A percentile compares a stretch with the other conserved stretches of the same genome.
These are phyloP conservation scores for Malassezia sp. DNA, from an alignment of 1,284 basidiomycete genomes.

Conservation along the genomic window DNA sequence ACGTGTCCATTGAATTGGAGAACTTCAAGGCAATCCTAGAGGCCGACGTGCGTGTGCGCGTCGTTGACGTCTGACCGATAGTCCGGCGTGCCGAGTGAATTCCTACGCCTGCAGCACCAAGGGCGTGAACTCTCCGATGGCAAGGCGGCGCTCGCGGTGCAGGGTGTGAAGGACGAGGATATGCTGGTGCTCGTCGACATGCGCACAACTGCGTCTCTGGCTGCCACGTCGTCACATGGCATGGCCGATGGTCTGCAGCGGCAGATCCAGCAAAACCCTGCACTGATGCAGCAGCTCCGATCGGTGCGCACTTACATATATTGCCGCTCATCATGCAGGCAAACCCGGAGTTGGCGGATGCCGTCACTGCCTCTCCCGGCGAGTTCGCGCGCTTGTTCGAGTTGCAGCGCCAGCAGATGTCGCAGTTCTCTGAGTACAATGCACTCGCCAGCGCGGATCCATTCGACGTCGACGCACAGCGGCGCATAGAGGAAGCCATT, in stretches of 20 bases:
- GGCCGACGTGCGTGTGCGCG: too few species aligned
- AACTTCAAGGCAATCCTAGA: slow-evolving; percentile 39
- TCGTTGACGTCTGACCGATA: too few species aligned
- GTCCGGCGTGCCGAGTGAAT: slow-evolving; percentile 21
- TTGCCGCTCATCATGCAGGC: too few species aligned
- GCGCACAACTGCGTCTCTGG: not conserved
- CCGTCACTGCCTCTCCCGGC: slow-evolving; percentile 1
- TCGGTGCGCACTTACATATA: too few species aligned
- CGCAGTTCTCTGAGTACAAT: slow-evolving; percentile 53
- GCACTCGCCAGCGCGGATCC: slow-evolving; percentile 70
- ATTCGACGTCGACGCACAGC: slow-evolving; percentile 69
- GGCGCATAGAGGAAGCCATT: slow-evolving; percentile 85
- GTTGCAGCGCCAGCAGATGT: slow-evolving; percentile 13
- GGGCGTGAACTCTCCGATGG: slow-evolving; percentile 20
- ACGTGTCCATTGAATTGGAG: slow-evolving; percentile 34
- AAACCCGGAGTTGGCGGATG: not conserved
- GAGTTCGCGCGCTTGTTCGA: slow-evolving; percentile 22
- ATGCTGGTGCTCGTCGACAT: slow-evolving; percentile 24
- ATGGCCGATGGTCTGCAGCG: too few species aligned
- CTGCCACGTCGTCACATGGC: not conserved
- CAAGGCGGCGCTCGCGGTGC: slow-evolving; percentile 23
- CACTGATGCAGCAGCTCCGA: too few species aligned
- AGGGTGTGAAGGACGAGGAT: slow-evolving; percentile 33
- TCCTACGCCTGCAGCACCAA: slow-evolving; percentile 26
- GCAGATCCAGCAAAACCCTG: not conserved